These are phyloP conservation scores for Toxicodendron radicans DNA, from an alignment of 345 rosid genomes.

Conservation along the genomic window DNA sequence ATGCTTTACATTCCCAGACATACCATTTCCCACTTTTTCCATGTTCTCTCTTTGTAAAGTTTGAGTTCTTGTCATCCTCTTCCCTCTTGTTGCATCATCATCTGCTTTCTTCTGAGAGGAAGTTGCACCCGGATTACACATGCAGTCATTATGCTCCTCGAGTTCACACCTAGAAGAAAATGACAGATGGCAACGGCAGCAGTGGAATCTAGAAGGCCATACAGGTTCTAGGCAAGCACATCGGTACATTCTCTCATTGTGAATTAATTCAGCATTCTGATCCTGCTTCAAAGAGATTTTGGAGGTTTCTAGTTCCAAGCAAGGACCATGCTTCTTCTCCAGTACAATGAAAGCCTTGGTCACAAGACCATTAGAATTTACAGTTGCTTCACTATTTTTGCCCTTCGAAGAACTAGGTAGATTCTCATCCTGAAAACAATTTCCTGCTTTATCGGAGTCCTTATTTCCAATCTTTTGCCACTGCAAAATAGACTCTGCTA, in stretches of 20 bases:
- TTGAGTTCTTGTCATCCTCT: constrained; percentile 9
- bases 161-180: constrained; percentile 25
- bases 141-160: constrained; percentile 29
- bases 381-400: neutral
- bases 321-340: constrained; percentile 34
- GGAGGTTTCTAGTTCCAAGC: constrained; percentile 12
- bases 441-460: constrained; percentile 8
- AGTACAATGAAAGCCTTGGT: constrained; percentile 28
- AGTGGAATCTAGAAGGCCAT: constrained; percentile 37
- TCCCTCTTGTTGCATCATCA: constrained; percentile 13
- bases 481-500: constrained; percentile 28
- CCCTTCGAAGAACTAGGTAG: constrained; percentile 2
- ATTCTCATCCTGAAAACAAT: constrained; percentile 3
- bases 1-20: constrained; percentile 13
- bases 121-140: constrained; percentile 22
- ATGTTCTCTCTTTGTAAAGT: constrained; percentile 15
- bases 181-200: constrained; percentile 32
- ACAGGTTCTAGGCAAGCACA: constrained; percentile 38
- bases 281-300: neutral
- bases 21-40: constrained; percentile 1
- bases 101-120: constrained; percentile 14
- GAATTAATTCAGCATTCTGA: constrained; percentile 4
- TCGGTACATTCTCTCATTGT: constrained; percentile 20
- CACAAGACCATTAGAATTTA: constrained; percentile 11
- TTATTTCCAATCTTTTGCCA: constrained; percentile 14